A percentile compares a stretch with the other conserved stretches of the same genome.
phyloP scores from a whole-genome alignment of 148 eudicot species.

The Vaccinium macrocarpon region DNA sequence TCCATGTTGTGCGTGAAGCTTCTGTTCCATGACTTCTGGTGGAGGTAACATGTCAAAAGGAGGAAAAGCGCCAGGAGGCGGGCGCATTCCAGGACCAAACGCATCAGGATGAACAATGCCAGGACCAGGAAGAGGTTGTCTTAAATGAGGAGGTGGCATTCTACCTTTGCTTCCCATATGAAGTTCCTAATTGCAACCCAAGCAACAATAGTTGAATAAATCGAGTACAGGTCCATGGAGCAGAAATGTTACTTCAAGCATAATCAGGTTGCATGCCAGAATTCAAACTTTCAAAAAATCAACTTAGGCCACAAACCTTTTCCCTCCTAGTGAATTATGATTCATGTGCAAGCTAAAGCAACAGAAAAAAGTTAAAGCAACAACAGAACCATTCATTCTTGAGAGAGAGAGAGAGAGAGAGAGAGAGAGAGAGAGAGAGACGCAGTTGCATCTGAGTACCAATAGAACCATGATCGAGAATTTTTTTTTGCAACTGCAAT shows the following conservation, averaged over 20 bases:
- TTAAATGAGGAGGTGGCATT: conserved; percentile 73
- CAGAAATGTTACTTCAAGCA: neutral
- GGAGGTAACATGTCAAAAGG: conserved; percentile 82
- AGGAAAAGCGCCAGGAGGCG: conserved; percentile 67
- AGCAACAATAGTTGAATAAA: neutral
- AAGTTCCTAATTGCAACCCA: conserved; percentile 16
- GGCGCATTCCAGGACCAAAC: conserved; percentile 49
- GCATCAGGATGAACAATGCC: conserved; percentile 56
- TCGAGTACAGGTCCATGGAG: neutral
- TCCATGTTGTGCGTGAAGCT: conserved; percentile 68
- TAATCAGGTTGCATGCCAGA: neutral
- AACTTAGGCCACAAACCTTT: neutral
- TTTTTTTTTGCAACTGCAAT: neutral
- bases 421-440: neutral
- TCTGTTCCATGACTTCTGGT: conserved; percentile 85
- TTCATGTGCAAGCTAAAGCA: neutral
- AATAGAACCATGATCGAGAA: neutral
- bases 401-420: neutral
- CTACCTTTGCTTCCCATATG: conserved; percentile 92
- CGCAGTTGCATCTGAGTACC: neutral
- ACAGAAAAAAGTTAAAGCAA: neutral
- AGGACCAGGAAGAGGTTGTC: conserved; percentile 71
- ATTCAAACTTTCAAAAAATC: neutral
- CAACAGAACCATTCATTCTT: neutral
- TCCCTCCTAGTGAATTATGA: neutral